A percentile compares a stretch with the other conserved stretches of the same genome.
phyloP scores from a whole-genome alignment of 495 filamentous ascomycete species.

The Penicillium argentinense region DNA sequence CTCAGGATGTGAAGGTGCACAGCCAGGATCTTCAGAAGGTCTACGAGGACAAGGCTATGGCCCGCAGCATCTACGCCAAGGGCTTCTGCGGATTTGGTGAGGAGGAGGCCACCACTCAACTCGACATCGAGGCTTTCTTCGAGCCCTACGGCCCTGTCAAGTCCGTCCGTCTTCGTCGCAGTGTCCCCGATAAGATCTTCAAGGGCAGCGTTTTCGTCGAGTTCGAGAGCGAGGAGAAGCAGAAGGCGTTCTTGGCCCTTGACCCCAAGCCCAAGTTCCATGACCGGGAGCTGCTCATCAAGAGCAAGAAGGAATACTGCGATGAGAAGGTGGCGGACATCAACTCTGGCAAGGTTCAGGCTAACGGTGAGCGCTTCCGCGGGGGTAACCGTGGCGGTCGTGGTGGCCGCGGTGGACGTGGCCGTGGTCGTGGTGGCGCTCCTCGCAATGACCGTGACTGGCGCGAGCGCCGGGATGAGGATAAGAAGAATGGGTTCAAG shows the following conservation, averaged over 20 bases:
- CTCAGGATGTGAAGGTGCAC: slow-evolving; percentile 43
- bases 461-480: slow-evolving; percentile 65
- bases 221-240: slow-evolving; percentile 71
- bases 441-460: slow-evolving; percentile 58
- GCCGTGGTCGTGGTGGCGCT: slow-evolving; percentile 24
- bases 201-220: slow-evolving; percentile 96
- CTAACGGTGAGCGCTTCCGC: slow-evolving; percentile 40
- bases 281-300: slow-evolving; percentile 68
- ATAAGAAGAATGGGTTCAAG: slow-evolving; percentile 62
- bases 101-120: slow-evolving; percentile 74
- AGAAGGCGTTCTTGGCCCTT: slow-evolving; percentile 72
- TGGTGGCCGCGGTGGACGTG: slow-evolving; percentile 29
- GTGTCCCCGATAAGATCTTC: slow-evolving; percentile 61
- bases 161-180: slow-evolving; percentile 82
- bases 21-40: slow-evolving; percentile 48
- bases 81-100: slow-evolving; percentile 92
- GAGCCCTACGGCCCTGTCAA: slow-evolving; percentile 74
- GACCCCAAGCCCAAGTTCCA: slow-evolving; percentile 83
- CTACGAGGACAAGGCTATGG: slow-evolving; percentile 59
- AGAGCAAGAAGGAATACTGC: slow-evolving; percentile 84
- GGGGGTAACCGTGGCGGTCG: slow-evolving; percentile 33
- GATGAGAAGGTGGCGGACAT: slow-evolving; percentile 76
- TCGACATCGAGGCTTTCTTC: slow-evolving; percentile 92
- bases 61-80: slow-evolving; percentile 72
- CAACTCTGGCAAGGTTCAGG: slow-evolving; percentile 65